Evolutionary conservation across 1,139 yeast species (phyloP).

Genomic region (Candida sanyaensis): DNA sequence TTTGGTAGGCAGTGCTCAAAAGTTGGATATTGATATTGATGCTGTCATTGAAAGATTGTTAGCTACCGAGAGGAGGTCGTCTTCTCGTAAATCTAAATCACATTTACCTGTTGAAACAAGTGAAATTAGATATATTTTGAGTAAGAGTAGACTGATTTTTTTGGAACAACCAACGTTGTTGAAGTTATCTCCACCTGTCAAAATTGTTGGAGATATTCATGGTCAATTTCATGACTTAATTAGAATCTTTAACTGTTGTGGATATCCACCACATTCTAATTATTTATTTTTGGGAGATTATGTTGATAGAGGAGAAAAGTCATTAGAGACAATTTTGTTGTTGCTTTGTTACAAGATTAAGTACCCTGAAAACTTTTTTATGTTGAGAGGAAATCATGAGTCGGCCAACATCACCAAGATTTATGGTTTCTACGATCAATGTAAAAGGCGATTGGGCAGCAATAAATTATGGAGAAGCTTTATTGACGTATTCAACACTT

Average conservation of each 20-base stretch:
- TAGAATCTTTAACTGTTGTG: constrained; percentile 91
- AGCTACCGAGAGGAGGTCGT: constrained; percentile 32
- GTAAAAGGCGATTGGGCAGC: constrained; percentile 74
- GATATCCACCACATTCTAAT: constrained; percentile 96
- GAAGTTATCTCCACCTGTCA: constrained; percentile 92
- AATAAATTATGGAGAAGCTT: constrained; percentile 72
- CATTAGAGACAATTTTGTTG: constrained; percentile 83
- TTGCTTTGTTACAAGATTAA: constrained; percentile 90
- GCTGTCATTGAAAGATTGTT: constrained; percentile 55
- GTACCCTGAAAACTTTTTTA: constrained; percentile 93
- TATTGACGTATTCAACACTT: constrained; percentile 80
- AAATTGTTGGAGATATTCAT: constrained; percentile 96
- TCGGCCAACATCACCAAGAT: constrained; percentile 95
- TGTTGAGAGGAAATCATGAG: constrained; percentile 93
- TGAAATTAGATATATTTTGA: constrained; percentile 67
- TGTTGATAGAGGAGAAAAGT: constrained; percentile 95
- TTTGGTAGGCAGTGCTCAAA: constrained; percentile 18
- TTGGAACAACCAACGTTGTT: constrained; percentile 85
- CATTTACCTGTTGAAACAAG: constrained; percentile 46
- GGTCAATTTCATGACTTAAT: constrained; percentile 94
- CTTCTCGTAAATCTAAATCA: constrained; percentile 35
- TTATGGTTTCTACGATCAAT: constrained; percentile 96
- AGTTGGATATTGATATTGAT: constrained; percentile 49
- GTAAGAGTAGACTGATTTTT: constrained; percentile 78
- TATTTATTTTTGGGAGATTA: constrained; percentile 93